Percentiles rank a stretch among this genome's conserved stretches.
These are phyloP conservation scores for Monilinia fructigena DNA, from an alignment of 2,329 filamentous ascomycete species.

Conservation along the genomic window DNA sequence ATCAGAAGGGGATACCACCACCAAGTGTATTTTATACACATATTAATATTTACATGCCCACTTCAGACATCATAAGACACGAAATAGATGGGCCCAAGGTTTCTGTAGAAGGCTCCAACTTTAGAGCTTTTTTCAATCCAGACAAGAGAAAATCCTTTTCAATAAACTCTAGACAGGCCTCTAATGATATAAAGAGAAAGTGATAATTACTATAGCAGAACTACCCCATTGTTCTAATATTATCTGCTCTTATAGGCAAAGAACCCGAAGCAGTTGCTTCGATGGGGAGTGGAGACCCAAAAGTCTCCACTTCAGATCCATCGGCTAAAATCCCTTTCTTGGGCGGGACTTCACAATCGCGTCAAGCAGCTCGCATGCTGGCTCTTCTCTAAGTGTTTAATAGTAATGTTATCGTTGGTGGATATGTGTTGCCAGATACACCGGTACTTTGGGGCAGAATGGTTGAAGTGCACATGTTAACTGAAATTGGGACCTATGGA, in stretches of 20 bases:
- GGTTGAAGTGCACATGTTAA: constrained; percentile 39
- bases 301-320: not conserved
- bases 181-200: constrained; percentile 18
- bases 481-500: constrained; percentile 38
- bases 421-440: constrained; percentile 41
- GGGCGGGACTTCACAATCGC: constrained; percentile 31
- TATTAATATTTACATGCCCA: not conserved
- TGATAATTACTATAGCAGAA: constrained; percentile 14
- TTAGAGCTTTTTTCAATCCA: constrained; percentile 31
- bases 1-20: not conserved
- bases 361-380: constrained; percentile 37
- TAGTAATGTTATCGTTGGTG: constrained; percentile 38
- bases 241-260: constrained; percentile 21
- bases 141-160: constrained; percentile 23
- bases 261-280: constrained; percentile 5
- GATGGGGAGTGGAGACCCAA: constrained; percentile 18
- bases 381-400: constrained; percentile 38
- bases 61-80: not conserved
- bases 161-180: not conserved
- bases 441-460: constrained; percentile 37
- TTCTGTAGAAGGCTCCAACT: too few species aligned
- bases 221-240: not conserved
- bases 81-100: too few species aligned
- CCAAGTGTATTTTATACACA: too few species aligned
- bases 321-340: not conserved